Base-by-base conservation (phyloP, 1,139 yeast species). In the Zhuliangozyma blackwelliae region DNA sequence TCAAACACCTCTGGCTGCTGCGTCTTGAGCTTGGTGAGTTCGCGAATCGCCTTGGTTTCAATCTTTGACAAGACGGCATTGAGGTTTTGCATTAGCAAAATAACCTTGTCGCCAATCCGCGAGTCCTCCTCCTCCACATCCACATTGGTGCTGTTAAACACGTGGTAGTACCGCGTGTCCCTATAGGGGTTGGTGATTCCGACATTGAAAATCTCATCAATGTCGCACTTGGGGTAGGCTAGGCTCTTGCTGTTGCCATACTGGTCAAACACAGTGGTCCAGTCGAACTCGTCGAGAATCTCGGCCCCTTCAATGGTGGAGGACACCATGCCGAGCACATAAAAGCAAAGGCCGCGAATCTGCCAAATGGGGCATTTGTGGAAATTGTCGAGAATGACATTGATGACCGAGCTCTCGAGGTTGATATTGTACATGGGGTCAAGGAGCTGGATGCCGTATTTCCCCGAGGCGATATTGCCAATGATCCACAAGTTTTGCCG, bases 401-500 rank as follows among this genome's bases (percentile, higher is more conserved):
- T 58, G 9, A 77, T 69, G 30, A 82, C 72, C 41, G 77, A 78
- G 32, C 68, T 72, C 6, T 78, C 75, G n/a, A 31, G 46, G 9
- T 72, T 74, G 25, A 43, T 41, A 36, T 44, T 54, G 46, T 61
- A 59, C 40, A 77, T 64, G 13, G 82, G 73, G 49, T 83, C 88
- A 33, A 88, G 57, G 29, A 87, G 65, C 31, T 77, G 76, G 25
- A 83, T 77, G 0, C 96, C 96, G 38, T 70, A 65, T 25, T 68
- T 68, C 1, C 84, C 76, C 8, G 89, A 76, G 2, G 90, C 89
- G 29, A 89, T 80, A 49, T 82, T 82, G 0, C 97, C 97, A 31
- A 87, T 69, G 3, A 95, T 83, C 97, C 97, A 92, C 33, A 90
- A 54, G 34, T 84, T 77, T 11, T 90, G 88, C 51, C 86, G 87